Percentiles rank a stretch among this genome's conserved stretches.
phyloP scores from a whole-genome alignment of 805 yeast species.

The Scheffersomyces amazonensis region DNA sequence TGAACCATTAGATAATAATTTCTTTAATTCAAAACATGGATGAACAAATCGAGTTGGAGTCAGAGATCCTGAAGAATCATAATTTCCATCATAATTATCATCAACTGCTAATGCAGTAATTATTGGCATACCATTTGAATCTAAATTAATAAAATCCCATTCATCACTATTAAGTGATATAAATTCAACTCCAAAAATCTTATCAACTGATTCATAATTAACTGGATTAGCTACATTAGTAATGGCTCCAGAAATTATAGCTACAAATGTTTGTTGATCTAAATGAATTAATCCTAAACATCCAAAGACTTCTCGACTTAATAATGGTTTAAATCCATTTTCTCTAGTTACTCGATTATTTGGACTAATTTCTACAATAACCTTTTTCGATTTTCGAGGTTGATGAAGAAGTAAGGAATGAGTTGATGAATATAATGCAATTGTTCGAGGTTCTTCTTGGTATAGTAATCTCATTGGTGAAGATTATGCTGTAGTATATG shows the following conservation, averaged over 20 bases:
- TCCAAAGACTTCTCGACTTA: constrained; percentile 49
- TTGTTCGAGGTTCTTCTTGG: constrained; percentile 28
- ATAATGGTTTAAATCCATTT: constrained; percentile 34
- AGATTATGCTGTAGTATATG: too few species aligned
- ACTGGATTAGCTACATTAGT: constrained; percentile 79
- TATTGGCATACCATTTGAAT: constrained; percentile 64
- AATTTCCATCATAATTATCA: constrained; percentile 13
- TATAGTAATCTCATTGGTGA: constrained; percentile 32
- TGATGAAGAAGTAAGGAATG: constrained; percentile 26
- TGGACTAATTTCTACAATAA: constrained; percentile 46
- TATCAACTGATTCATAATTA: constrained; percentile 73
- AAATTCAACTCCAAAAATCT: constrained; percentile 84
- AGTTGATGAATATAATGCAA: constrained; percentile 28
- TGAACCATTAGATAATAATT: constrained; percentile 79
- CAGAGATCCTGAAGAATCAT: constrained; percentile 1
- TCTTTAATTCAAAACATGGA: constrained; percentile 80
- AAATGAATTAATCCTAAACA: constrained; percentile 80
- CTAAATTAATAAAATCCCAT: constrained; percentile 80
- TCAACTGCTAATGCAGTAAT: constrained; percentile 36
- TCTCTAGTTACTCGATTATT: constrained; percentile 33
- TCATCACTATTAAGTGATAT: constrained; percentile 64
- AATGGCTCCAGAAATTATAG: constrained; percentile 70
- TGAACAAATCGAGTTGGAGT: constrained; percentile 38
- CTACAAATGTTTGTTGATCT: constrained; percentile 64
- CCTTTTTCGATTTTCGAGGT: constrained; percentile 15